A percentile compares a stretch with the other conserved stretches of the same genome.
Conservation (phyloP, 345 rosid species). For the Brassica juncea region DNA sequence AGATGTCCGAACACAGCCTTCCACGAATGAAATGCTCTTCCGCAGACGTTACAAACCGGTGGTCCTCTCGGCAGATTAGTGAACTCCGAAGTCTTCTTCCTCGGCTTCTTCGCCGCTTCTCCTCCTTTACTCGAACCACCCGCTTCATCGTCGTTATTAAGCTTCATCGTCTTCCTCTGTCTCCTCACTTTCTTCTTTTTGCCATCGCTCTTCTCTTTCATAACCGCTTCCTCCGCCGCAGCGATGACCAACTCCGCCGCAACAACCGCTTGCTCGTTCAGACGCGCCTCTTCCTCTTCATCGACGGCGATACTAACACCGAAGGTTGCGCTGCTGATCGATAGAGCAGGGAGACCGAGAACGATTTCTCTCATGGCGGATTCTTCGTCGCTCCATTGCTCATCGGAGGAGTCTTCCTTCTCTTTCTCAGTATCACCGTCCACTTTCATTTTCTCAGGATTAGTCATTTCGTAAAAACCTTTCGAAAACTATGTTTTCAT, state of each 20-base stretch:
- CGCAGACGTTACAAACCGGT: constrained; percentile 38
- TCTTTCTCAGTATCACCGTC: not conserved
- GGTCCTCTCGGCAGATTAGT: constrained; percentile 21
- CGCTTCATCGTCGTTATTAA: not conserved
- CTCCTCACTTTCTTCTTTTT: not conserved
- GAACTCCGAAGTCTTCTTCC: constrained; percentile 4
- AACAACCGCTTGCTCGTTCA: constrained; percentile 27
- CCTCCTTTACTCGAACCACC: not conserved
- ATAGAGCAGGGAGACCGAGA: constrained; percentile 20
- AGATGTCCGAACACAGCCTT: constrained; percentile 48
- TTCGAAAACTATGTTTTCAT: fast-evolving
- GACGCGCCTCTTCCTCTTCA: not conserved
- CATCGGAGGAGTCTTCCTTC: not conserved
- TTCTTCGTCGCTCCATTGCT: constrained; percentile 10
- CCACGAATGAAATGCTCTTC: constrained; percentile 30
- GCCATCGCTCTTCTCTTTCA: constrained; percentile 4
- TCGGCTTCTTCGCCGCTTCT: not conserved
- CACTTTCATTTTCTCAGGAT: constrained; percentile 6
- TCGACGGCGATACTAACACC: not conserved
- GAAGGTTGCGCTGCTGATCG: not conserved
- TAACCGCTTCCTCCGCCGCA: constrained; percentile 24
- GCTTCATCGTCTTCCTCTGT: not conserved
- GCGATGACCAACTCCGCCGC: constrained; percentile 17
- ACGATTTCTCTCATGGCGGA: not conserved
- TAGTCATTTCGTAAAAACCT: not conserved